Conservation (phyloP, 306 rosid genomes). For the Casuarina equisetifolia region DNA sequence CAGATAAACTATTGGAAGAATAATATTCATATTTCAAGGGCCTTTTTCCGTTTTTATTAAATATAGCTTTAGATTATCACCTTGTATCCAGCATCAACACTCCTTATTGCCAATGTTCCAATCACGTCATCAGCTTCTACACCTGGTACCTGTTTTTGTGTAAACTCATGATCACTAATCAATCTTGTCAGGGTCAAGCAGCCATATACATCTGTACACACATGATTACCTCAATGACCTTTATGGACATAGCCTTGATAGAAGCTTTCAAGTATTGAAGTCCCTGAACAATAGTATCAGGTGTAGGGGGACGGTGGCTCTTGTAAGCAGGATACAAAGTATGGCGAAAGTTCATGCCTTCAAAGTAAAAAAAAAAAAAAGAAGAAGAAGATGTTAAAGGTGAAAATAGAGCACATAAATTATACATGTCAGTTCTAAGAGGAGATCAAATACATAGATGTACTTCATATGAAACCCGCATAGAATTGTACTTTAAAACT, state of each 20-base stretch:
- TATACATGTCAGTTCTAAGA: background rate
- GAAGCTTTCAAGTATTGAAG: conserved; percentile 96
- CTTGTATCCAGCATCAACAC: conserved; percentile 88
- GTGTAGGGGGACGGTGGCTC: conserved; percentile 95
- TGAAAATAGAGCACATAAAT: conserved; percentile 5
- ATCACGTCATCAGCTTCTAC: conserved; percentile 99
- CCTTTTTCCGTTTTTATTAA: conserved; percentile 16
- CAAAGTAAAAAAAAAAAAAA: conserved; percentile 24
- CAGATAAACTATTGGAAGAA: background rate
- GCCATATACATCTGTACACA: conserved; percentile 23
- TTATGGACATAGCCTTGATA: conserved; percentile 88
- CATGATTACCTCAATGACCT: conserved; percentile 78
- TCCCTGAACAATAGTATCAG: conserved; percentile 96
- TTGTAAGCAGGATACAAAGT: conserved; percentile 81
- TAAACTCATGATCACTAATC: conserved; percentile 28
- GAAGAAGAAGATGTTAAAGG: conserved; percentile 16
- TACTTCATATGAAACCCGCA: background rate
- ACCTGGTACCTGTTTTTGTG: conserved; percentile 78
- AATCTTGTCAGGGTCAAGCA: conserved; percentile 15
- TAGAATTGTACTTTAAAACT: background rate
- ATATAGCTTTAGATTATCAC: conserved; percentile 40
- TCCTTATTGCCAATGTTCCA: conserved; percentile 86
- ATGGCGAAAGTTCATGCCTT: conserved; percentile 92
- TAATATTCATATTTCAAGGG: background rate
- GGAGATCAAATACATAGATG: background rate